Conservation (phyloP, 805 yeast species). For the Sugiyamaella lignohabitans region DNA sequence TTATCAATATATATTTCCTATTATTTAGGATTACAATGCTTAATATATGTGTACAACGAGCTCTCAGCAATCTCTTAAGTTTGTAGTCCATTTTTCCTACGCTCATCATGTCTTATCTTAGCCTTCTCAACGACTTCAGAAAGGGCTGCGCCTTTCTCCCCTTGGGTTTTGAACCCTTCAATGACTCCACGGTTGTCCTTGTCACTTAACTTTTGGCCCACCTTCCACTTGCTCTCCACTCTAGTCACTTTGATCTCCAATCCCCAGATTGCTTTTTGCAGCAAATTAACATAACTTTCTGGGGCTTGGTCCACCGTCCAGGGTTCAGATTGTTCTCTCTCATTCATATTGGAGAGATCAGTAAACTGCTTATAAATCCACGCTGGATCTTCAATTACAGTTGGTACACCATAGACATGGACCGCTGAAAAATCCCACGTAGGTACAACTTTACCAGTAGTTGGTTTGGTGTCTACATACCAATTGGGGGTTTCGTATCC, state of each 20-base stretch:
- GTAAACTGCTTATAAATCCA: constrained; percentile 43
- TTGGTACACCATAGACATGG: constrained; percentile 49
- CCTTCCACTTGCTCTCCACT: constrained; percentile 50
- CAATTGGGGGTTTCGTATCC: constrained; percentile 52
- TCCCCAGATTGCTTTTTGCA: constrained; percentile 50
- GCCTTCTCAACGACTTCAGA: constrained; percentile 9
- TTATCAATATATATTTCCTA: not conserved
- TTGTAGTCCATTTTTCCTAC: not conserved
- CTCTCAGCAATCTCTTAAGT: too few species aligned
- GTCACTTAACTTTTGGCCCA: constrained; percentile 44
- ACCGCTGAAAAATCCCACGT: constrained; percentile 62
- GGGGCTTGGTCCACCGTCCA: constrained; percentile 61
- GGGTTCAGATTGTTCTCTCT: constrained; percentile 32
- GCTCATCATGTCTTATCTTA: not conserved
- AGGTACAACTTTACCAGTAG: constrained; percentile 58
- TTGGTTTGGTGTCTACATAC: constrained; percentile 48
- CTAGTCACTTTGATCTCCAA: constrained; percentile 44
- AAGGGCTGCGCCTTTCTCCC: constrained; percentile 11
- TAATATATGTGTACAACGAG: too few species aligned
- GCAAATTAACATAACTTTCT: constrained; percentile 36
- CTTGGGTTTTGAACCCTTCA: constrained; percentile 31
- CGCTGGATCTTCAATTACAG: constrained; percentile 38
- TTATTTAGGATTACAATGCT: too few species aligned
- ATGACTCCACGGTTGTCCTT: constrained; percentile 47
- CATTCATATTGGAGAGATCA: constrained; percentile 43